A percentile compares a stretch with the other conserved stretches of the same genome.
Evolutionary conservation across 352 stramenopile species (phyloP).

Genomic region (Peronospora tabacina): DNA sequence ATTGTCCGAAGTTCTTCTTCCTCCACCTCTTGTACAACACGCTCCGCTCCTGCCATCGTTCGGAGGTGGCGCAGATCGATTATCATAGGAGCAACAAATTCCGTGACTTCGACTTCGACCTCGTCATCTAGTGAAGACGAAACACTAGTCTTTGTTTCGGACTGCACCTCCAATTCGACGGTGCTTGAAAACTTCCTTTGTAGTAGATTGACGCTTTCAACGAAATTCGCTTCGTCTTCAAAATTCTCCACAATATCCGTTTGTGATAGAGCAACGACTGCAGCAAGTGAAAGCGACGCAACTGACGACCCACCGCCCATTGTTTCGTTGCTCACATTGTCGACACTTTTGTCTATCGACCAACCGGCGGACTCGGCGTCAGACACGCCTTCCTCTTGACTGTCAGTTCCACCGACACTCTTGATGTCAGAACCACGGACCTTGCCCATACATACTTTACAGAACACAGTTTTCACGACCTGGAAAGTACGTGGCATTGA

Average conservation of each 20-base stretch:
- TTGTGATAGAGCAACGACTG: constrained; percentile 4
- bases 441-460: constrained; percentile 45
- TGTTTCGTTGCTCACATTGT: constrained; percentile 14
- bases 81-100: constrained; percentile 20
- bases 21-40: constrained; percentile 29
- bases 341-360: constrained; percentile 24
- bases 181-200: constrained; percentile 15
- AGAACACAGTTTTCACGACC: constrained; percentile 52
- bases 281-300: constrained; percentile 12
- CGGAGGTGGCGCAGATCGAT: constrained; percentile 34
- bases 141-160: constrained; percentile 29
- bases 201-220: constrained; percentile 7
- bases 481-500: constrained; percentile 37
- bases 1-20: constrained; percentile 30
- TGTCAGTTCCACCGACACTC: constrained; percentile 12
- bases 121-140: constrained; percentile 26
- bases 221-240: constrained; percentile 7
- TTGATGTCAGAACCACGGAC: constrained; percentile 29
- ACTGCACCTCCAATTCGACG: constrained; percentile 20
- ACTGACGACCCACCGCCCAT: constrained; percentile 10
- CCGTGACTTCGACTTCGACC: constrained; percentile 12
- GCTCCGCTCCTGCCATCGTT: constrained; percentile 30
- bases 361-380: constrained; percentile 29
- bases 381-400: constrained; percentile 28
- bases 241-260: constrained; percentile 4